phyloP scores from a whole-genome alignment of 768 basidiomycete genomes.

The Hypsizygus marmoreus region DNA sequence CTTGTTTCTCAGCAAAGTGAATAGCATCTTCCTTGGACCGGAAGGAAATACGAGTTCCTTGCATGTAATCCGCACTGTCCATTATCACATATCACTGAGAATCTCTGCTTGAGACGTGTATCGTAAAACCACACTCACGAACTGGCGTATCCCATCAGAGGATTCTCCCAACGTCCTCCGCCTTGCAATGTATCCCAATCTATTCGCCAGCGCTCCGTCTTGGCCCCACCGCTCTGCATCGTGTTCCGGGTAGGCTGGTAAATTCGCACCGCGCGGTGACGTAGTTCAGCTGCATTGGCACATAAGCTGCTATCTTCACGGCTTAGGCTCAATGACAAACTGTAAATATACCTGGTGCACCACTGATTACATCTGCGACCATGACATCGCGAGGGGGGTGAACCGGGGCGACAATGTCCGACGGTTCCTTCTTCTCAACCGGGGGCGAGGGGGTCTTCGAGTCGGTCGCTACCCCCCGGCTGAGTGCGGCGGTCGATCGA shows the following conservation, averaged over 20 bases:
- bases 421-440: constrained; percentile 29
- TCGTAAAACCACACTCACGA: constrained; percentile 59
- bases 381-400: constrained; percentile 62
- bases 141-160: constrained; percentile 95
- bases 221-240: constrained; percentile 90
- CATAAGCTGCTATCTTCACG: too few relatives aligned
- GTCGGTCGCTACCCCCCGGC: constrained; percentile 33
- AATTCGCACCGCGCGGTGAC: constrained; percentile 85
- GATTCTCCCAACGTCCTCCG: constrained; percentile 95
- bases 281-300: constrained; percentile 65
- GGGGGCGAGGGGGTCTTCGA: constrained; percentile 28
- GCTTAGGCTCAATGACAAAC: constrained; percentile 8
- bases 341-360: constrained; percentile 70
- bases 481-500: constrained; percentile 18
- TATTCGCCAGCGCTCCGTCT: constrained; percentile 87
- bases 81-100: constrained; percentile 6
- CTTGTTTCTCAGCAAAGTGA: constrained; percentile 97
- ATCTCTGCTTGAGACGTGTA: not conserved
- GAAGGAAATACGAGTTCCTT: constrained; percentile 85
- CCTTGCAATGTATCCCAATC: constrained; percentile 94
- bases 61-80: constrained; percentile 90
- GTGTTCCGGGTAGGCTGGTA: constrained; percentile 93
- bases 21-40: constrained; percentile 86
- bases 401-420: constrained; percentile 42
- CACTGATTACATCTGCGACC: constrained; percentile 82